Conservation (phyloP, 805 yeast genomes). For the Lipomyces spencermartinsiae region DNA sequence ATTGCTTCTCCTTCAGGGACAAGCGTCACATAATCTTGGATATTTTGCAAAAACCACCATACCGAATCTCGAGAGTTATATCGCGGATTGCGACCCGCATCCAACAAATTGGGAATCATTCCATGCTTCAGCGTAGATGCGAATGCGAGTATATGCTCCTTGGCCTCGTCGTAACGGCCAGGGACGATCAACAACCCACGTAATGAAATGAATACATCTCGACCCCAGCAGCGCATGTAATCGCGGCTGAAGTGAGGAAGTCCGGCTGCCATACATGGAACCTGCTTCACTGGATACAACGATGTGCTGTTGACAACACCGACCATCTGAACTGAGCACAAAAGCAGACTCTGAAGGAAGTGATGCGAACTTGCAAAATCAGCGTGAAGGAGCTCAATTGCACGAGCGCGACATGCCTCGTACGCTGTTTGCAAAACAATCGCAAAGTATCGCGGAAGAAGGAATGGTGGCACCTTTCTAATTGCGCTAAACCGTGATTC, state of each 20-base stretch:
- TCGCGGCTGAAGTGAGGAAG: slow-evolving; percentile 90
- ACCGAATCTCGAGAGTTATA: slow-evolving; percentile 97
- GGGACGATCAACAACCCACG: slow-evolving; percentile 82
- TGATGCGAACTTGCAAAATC: slow-evolving; percentile 61
- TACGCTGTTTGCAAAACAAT: slow-evolving; percentile 81
- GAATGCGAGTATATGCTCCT: slow-evolving; percentile 79
- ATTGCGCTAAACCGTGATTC: slow-evolving; percentile 66
- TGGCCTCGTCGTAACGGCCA: slow-evolving; percentile 80
- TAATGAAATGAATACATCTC: slow-evolving; percentile 89
- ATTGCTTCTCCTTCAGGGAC: slow-evolving; percentile 75
- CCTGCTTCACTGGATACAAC: slow-evolving; percentile 61
- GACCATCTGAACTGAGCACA: slow-evolving; percentile 87
- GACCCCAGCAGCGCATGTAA: slow-evolving; percentile 98
- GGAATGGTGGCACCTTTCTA: slow-evolving; percentile 71
- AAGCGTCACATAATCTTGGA: slow-evolving; percentile 75
- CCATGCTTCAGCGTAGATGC: slow-evolving; percentile 95
- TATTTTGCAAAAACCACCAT: slow-evolving; percentile 90
- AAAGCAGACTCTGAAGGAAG: slow-evolving; percentile 78
- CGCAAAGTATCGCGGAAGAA: slow-evolving; percentile 87
- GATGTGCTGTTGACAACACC: slow-evolving; percentile 78
- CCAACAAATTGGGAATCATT: slow-evolving; percentile 87
- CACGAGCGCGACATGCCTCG: slow-evolving; percentile 76
- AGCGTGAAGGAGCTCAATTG: slow-evolving; percentile 61
- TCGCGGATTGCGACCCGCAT: slow-evolving; percentile 91
- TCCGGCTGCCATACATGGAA: slow-evolving; percentile 92